Evolutionary conservation across 73 alveolate species (phyloP).

Genomic region (Symbiodinium pilosum): DNA sequence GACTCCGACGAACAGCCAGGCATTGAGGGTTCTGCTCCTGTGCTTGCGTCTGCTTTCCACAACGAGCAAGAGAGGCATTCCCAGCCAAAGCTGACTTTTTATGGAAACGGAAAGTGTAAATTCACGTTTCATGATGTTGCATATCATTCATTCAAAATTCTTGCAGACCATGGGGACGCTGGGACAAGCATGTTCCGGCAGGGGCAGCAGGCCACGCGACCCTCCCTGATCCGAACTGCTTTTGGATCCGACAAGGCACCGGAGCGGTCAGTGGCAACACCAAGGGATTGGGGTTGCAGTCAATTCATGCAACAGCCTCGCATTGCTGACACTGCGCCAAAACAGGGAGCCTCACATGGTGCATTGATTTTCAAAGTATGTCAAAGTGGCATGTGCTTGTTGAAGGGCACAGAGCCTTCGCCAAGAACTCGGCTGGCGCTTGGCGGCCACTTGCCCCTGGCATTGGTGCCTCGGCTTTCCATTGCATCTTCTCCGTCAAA

Average conservation of each 20-base stretch:
- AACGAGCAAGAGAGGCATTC: no score
- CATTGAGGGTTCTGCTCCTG: neutral
- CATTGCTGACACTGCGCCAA: neutral
- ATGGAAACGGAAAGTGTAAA: no score
- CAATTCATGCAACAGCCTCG: neutral
- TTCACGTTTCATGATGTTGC: neutral
- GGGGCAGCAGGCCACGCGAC: neutral
- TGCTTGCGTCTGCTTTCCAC: neutral
- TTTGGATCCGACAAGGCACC: neutral
- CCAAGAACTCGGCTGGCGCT: neutral
- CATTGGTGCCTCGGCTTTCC: neutral
- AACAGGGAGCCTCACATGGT: no score
- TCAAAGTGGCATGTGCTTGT: no score
- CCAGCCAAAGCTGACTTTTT: no score
- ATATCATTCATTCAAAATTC: no score
- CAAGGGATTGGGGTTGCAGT: no score
- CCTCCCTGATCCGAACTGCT: neutral
- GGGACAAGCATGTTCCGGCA: no score
- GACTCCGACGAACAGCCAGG: neutral
- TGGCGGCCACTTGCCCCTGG: neutral
- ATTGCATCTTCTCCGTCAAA: neutral
- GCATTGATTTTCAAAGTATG: no score
- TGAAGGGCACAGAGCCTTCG: slow-evolving; percentile 7
- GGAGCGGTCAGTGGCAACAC: no score
- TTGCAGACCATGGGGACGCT: no score